Conservation (phyloP, 352 stramenopile genomes). For the Globisporangium perplexum region DNA sequence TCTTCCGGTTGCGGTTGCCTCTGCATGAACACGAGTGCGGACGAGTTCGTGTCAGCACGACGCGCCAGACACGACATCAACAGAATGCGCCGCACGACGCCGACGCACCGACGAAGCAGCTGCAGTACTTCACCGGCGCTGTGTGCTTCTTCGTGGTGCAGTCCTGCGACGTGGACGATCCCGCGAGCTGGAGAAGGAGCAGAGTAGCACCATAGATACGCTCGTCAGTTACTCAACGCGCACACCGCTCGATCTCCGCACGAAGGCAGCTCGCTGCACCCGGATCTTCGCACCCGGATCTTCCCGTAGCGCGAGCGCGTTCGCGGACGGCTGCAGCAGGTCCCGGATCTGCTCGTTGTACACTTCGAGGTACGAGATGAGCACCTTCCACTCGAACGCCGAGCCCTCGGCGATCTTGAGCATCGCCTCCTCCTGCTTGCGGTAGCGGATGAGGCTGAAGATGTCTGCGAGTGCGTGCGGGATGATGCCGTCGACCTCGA, state of each 20-base stretch:
- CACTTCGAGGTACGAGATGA: constrained; percentile 89
- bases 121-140: constrained; percentile 42
- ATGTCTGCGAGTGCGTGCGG: constrained; percentile 57
- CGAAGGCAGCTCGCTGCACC: constrained; percentile 11
- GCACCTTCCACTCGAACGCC: constrained; percentile 69
- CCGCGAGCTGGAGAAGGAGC: constrained; percentile 21
- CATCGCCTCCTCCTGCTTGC: constrained; percentile 48
- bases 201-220: not conserved
- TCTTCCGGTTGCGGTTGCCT: constrained; percentile 50
- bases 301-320: constrained; percentile 33
- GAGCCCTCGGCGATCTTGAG: constrained; percentile 31
- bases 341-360: constrained; percentile 92
- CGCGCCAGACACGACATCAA: not conserved
- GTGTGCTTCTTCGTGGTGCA: constrained; percentile 43
- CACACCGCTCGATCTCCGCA: no score
- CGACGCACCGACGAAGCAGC: constrained; percentile 28
- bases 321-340: constrained; percentile 57
- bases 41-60: not conserved
- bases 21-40: constrained; percentile 6
- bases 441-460: constrained; percentile 58
- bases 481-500: constrained; percentile 79
- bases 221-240: not conserved
- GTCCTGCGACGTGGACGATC: constrained; percentile 45
- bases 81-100: not conserved
- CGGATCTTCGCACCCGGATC: constrained; percentile 45